A percentile compares a stretch with the other conserved stretches of the same genome.
Evolutionary conservation across 139 green algal species (phyloP).

Genomic region (Chlamydomonas sphaeroides): DNA sequence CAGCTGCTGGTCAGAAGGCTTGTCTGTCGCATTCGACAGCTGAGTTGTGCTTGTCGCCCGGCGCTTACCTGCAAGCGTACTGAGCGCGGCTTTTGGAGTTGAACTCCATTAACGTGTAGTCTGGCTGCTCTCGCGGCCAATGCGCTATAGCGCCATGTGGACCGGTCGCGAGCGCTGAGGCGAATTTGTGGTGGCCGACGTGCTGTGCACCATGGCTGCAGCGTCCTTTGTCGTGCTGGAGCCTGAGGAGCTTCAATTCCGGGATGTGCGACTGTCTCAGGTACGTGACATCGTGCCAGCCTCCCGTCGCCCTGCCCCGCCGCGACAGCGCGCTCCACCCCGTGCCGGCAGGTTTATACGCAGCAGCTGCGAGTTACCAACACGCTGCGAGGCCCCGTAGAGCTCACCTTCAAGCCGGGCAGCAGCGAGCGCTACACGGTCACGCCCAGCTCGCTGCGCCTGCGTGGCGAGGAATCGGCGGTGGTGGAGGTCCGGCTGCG

Average conservation of each 20-base stretch:
- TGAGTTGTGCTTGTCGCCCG: no score
- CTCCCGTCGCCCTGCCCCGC: not conserved
- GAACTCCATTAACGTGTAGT: no score
- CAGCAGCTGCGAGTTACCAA: slow-evolving; percentile 71
- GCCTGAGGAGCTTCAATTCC: slow-evolving; percentile 55
- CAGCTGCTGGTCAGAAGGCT: no score
- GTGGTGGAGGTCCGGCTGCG: slow-evolving; percentile 63
- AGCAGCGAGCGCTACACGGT: slow-evolving; percentile 75
- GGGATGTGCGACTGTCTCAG: slow-evolving; percentile 50
- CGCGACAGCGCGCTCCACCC: not conserved
- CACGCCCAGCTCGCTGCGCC: slow-evolving; percentile 53
- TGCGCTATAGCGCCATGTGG: no score
- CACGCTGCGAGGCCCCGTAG: slow-evolving; percentile 60
- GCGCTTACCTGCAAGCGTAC: no score
- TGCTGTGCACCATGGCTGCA: no score
- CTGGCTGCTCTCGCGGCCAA: no score
- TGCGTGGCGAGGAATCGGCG: slow-evolving; percentile 53
- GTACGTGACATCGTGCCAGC: not conserved
- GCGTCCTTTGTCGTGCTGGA: slow-evolving; percentile 41
- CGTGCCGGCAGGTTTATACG: slow-evolving; percentile 60
- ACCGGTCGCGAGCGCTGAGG: no score
- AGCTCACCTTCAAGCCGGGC: slow-evolving; percentile 70
- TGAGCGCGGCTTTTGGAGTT: no score
- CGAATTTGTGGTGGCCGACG: no score
- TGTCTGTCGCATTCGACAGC: no score